These are phyloP conservation scores for Mycena chlorophos DNA, from an alignment of 768 basidiomycete genomes.

Conservation along the genomic window DNA sequence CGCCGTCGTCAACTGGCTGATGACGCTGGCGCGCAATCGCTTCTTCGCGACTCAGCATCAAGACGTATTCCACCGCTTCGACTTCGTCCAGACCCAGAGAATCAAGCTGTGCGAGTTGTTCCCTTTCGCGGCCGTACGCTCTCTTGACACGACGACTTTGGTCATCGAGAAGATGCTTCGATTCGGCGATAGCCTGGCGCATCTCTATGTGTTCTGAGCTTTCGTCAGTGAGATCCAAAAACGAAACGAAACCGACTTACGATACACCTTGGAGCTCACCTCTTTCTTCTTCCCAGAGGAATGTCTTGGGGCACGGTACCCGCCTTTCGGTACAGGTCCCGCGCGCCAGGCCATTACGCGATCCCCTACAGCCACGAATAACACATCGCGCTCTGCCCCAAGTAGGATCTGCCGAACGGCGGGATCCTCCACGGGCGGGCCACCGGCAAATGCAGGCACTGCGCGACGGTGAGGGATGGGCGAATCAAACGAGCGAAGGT, in stretches of 20 bases:
- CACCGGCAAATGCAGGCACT: constrained; percentile 19
- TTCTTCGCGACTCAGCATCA: constrained; percentile 87
- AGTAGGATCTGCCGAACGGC: constrained; percentile 60
- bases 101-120: constrained; percentile 57
- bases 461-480: constrained; percentile 41
- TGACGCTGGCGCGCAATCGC: constrained; percentile 32
- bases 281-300: constrained; percentile 34
- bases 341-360: constrained; percentile 70
- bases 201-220: constrained; percentile 63
- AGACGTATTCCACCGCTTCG: constrained; percentile 75
- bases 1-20: constrained; percentile 47
- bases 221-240: neutral
- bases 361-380: constrained; percentile 62
- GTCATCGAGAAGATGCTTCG: constrained; percentile 49
- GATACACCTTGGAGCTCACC: constrained; percentile 42
- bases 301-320: constrained; percentile 26
- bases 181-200: constrained; percentile 62
- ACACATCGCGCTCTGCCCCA: constrained; percentile 48
- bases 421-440: constrained; percentile 28
- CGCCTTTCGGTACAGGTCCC: constrained; percentile 43
- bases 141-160: constrained; percentile 43
- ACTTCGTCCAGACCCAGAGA: constrained; percentile 70
- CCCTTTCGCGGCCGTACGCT: constrained; percentile 49
- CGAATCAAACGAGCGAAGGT: constrained; percentile 53
- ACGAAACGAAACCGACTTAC: constrained; percentile 35